Conservation (phyloP, 768 basidiomycete genomes). For the Sporobolomyces phaffii region DNA sequence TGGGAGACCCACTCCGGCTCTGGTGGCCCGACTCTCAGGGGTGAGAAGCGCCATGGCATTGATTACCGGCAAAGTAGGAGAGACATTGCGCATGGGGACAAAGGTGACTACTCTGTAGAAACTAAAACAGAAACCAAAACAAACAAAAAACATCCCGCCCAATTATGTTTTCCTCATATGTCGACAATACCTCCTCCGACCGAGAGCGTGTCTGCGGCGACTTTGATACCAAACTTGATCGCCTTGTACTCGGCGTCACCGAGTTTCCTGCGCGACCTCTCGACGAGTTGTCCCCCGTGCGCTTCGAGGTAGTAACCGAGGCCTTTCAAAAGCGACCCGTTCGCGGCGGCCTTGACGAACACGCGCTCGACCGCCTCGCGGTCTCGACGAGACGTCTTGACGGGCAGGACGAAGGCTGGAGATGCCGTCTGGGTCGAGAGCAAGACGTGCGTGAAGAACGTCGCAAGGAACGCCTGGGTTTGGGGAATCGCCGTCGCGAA, state of each 20-base stretch:
- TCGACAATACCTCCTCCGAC: slow-evolving; percentile 7
- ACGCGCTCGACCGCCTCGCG: slow-evolving; percentile 65
- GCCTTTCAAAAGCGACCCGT: slow-evolving; percentile 66
- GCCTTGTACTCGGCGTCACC: slow-evolving; percentile 49
- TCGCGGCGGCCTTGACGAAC: slow-evolving; percentile 65
- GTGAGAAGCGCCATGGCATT: not conserved
- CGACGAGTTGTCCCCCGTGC: slow-evolving; percentile 45
- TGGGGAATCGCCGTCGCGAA: slow-evolving; percentile 67
- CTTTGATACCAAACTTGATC: slow-evolving; percentile 60
- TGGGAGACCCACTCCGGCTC: not conserved
- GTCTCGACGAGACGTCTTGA: slow-evolving; percentile 46
- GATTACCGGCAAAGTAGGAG: not conserved
- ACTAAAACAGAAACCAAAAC: no score
- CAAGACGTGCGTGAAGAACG: slow-evolving; percentile 65
- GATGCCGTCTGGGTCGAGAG: slow-evolving; percentile 67
- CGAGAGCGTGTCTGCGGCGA: slow-evolving; percentile 66
- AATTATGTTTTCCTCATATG: no score
- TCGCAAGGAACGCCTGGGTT: slow-evolving; percentile 61
- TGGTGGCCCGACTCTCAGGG: slow-evolving; percentile 2
- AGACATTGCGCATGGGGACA: slow-evolving; percentile 31
- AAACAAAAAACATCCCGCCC: no score
- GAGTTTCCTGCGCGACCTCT: slow-evolving; percentile 45
- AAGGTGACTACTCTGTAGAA: slow-evolving; percentile 30
- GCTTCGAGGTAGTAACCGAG: slow-evolving; percentile 63
- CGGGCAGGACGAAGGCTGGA: slow-evolving; percentile 53